Conservation (phyloP, 2,329 filamentous ascomycete genomes). For the Ceratocystis albifundus region DNA sequence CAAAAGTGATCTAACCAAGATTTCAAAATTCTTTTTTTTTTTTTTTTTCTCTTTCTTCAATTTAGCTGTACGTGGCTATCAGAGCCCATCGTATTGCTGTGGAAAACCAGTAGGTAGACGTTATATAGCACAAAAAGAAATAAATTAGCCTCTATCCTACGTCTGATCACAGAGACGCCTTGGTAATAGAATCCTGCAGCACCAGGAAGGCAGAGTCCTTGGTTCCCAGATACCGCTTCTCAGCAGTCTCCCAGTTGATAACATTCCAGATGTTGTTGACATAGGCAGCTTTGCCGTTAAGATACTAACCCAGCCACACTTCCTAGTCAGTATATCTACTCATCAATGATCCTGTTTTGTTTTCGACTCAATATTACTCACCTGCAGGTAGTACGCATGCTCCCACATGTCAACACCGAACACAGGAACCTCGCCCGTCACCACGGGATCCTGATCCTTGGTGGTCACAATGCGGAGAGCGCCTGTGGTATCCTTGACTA, state of each 20-base stretch:
- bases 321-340: not conserved
- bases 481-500: constrained; percentile 52
- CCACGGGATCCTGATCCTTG: constrained; percentile 75
- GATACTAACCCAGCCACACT: constrained; percentile 44
- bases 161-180: constrained; percentile 10
- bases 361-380: constrained; percentile 30
- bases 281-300: constrained; percentile 64
- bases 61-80: not conserved
- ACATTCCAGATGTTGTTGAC: constrained; percentile 67
- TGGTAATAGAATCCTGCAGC: constrained; percentile 35
- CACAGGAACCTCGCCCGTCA: constrained; percentile 52
- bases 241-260: constrained; percentile 64
- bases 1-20: not conserved
- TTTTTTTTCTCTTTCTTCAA: not conserved
- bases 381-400: constrained; percentile 81
- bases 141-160: too few relatives aligned
- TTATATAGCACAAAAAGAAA: too few relatives aligned
- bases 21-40: too few relatives aligned
- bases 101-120: too few relatives aligned
- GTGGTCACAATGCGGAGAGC: constrained; percentile 62
- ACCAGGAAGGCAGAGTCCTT: constrained; percentile 38
- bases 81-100: too few relatives aligned
- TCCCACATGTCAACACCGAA: constrained; percentile 87
- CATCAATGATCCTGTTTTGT: not conserved
- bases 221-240: constrained; percentile 46